Evolutionary conservation across 108 stramenopile species (phyloP).

Genomic region (Schizochytrium sp.): DNA sequence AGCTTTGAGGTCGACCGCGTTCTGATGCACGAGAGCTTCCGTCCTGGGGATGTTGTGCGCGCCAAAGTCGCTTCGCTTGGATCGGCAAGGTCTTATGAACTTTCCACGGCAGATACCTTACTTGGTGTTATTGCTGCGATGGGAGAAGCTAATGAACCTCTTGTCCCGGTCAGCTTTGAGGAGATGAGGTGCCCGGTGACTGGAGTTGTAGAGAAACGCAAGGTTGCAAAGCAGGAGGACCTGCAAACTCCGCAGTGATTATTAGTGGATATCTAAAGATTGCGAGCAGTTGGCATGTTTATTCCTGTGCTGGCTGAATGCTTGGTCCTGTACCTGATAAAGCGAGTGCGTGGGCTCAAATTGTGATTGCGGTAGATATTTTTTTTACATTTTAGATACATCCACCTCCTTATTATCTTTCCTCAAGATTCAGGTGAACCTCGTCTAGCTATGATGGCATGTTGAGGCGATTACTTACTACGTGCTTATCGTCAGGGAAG

Average conservation of each 20-base stretch:
- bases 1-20: slow-evolving; percentile 48
- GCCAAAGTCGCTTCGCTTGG: slow-evolving; percentile 27
- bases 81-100: slow-evolving; percentile 24
- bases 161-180: slow-evolving; percentile 42
- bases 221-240: slow-evolving; percentile 56
- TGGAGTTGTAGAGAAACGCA: slow-evolving; percentile 46
- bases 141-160: slow-evolving; percentile 25
- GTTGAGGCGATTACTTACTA: no score
- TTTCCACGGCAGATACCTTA: slow-evolving; percentile 40
- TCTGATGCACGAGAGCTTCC: slow-evolving; percentile 4
- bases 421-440: no score
- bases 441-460: no score
- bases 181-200: slow-evolving; percentile 45
- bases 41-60: slow-evolving; percentile 31
- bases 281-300: no score
- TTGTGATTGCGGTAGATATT: no score
- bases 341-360: no score
- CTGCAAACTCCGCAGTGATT: background rate
- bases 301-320: no score
- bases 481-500: no score
- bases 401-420: no score
- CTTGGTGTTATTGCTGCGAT: slow-evolving; percentile 35
- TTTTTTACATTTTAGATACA: no score
- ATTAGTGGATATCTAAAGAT: no score
- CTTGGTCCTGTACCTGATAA: no score